Evolutionary conservation across 1,139 yeast species (phyloP).

Genomic region (Kazachstania sp.): DNA sequence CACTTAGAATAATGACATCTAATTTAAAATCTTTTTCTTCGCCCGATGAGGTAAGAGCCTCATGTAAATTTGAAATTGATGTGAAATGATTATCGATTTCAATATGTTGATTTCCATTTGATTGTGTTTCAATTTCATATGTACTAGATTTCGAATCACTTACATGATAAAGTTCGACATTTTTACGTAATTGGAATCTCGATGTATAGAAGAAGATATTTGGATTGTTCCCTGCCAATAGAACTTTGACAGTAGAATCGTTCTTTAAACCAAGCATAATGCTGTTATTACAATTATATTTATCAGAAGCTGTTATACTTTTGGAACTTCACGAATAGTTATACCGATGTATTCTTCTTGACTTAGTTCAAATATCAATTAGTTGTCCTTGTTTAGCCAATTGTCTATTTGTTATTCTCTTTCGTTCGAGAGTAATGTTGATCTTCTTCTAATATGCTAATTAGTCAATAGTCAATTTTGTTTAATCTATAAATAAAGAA

Average conservation of each 20-base stretch:
- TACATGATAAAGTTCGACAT: constrained; percentile 24
- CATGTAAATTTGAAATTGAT: constrained; percentile 14
- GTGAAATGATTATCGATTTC: constrained; percentile 21
- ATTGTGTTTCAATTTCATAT: constrained; percentile 19
- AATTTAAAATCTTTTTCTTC: constrained; percentile 25
- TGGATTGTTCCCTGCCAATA: constrained; percentile 27
- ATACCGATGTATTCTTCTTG: too few species aligned
- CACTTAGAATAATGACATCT: constrained; percentile 42
- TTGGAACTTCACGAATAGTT: too few species aligned
- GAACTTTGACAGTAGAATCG: constrained; percentile 14
- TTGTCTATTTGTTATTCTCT: too few species aligned
- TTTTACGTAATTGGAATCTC: constrained; percentile 23
- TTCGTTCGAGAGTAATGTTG: too few species aligned
- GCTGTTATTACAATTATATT: neutral
- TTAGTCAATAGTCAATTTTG: too few species aligned
- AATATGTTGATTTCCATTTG: constrained; percentile 23
- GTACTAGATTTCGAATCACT: constrained; percentile 18
- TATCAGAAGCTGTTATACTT: too few species aligned
- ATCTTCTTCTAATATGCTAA: too few species aligned
- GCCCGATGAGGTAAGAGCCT: constrained; percentile 8
- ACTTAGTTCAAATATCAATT: too few species aligned
- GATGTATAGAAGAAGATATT: constrained; percentile 26
- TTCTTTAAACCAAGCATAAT: neutral
- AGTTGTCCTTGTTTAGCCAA: too few species aligned
- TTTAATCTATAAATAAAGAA: too few species aligned